These are phyloP conservation scores for Hortaea werneckii DNA, from an alignment of 2,329 filamentous ascomycete genomes.

Conservation along the genomic window DNA sequence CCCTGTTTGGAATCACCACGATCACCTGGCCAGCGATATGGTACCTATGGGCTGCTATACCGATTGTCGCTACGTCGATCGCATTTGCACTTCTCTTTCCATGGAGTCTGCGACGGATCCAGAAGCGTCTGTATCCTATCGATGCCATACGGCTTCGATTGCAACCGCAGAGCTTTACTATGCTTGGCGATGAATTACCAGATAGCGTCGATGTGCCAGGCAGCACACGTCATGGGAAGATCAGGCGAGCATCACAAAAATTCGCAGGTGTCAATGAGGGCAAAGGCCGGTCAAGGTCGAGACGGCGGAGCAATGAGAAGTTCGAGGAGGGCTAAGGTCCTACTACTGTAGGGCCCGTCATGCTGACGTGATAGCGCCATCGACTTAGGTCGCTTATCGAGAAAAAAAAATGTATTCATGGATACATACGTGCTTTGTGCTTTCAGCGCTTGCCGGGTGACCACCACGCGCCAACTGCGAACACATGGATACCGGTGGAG, in stretches of 20 bases:
- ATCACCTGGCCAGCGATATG: constrained; percentile 21
- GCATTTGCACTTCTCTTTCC: constrained; percentile 22
- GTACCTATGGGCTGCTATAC: constrained; percentile 25
- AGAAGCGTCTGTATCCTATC: constrained; percentile 18
- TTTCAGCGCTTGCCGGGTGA: no score
- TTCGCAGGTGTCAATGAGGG: constrained; percentile 1
- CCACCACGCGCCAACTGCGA: no score
- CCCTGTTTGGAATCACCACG: constrained; percentile 27
- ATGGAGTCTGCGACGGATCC: constrained; percentile 16
- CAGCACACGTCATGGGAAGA: constrained; percentile 3
- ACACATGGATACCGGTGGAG: no score
- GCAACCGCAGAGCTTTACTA: constrained; percentile 22
- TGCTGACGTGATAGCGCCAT: no score
- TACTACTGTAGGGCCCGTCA: not conserved
- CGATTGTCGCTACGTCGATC: constrained; percentile 20
- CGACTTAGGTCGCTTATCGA: no score
- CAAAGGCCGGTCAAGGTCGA: constrained; percentile 5
- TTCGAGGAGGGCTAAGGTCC: constrained; percentile 2
- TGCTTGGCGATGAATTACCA: constrained; percentile 26
- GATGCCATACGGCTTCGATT: constrained; percentile 16
- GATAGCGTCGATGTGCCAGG: constrained; percentile 15
- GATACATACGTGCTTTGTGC: no score
- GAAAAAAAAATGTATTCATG: no score
- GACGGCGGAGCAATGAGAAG: constrained; percentile 6
- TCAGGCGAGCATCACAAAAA: constrained; percentile 5